phyloP scores from a whole-genome alignment of 2,329 filamentous ascomycete species.

The Tolypocladium pustulatum region DNA sequence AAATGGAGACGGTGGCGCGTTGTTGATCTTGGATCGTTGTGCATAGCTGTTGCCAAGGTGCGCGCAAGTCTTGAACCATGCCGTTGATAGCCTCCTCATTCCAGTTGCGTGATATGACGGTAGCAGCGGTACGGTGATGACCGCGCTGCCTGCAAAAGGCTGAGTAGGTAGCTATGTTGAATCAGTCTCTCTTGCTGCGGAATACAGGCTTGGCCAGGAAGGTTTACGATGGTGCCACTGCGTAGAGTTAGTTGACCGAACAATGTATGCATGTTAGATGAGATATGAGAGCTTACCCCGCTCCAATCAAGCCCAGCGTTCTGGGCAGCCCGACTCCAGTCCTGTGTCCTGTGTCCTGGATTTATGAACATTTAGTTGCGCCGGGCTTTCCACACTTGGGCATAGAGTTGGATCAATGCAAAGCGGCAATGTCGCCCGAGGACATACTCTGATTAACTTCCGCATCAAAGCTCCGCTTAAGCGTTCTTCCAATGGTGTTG shows the following conservation, averaged over 20 bases:
- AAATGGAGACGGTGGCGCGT: background rate
- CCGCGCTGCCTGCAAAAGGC: slow-evolving; percentile 34
- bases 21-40: background rate
- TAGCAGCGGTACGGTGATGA: slow-evolving; percentile 15
- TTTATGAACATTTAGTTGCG: background rate
- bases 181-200: background rate
- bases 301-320: background rate
- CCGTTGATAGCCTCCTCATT: slow-evolving; percentile 29
- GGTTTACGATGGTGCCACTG: slow-evolving; percentile 14
- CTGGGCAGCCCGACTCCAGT: background rate
- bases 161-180: slow-evolving; percentile 19
- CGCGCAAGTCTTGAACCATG: slow-evolving; percentile 23
- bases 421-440: too few relatives aligned
- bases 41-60: slow-evolving; percentile 19
- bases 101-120: slow-evolving; percentile 23
- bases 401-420: too few relatives aligned
- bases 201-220: background rate
- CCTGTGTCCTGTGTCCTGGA: background rate
- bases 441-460: background rate
- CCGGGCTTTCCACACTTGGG: too few relatives aligned
- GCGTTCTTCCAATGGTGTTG: background rate
- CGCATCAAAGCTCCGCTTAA: background rate
- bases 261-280: background rate
- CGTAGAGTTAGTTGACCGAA: background rate
- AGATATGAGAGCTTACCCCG: background rate